Base-by-base conservation (phyloP, 805 yeast genomes). In the Cyberlindnera nakhonratchasimensis region DNA sequence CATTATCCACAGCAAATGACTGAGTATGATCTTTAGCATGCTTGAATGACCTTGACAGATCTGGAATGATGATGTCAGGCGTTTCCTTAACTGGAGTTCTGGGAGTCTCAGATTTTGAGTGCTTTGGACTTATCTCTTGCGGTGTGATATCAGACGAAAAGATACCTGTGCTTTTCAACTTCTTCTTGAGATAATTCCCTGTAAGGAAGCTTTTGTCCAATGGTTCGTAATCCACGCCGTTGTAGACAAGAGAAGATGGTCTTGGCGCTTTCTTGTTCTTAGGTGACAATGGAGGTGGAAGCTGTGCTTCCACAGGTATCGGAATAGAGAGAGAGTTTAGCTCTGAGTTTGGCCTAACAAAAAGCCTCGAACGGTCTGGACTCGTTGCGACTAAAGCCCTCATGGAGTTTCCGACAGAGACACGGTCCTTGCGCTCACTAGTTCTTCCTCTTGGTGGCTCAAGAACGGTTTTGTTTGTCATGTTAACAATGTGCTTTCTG, bases 251-350 rank as follows among this genome's bases (percentile, higher is more conserved):
- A 19, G 63, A 59, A 3, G 43, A 39, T 32, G 60, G 60, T 20
- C 66, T 51, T 10, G 43, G 31, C 23, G 47, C 57, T 4, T 46
- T 17, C 45, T 56, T 62, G 46, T 66, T 66, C 29, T 46, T 41
- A 5, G 67, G 66, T 0, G 71, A 66, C 16, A 68, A 41, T 22
- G 47, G 53, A 5, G 72, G 72, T 9, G 73, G 73, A 8, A 67
- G 45, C 3, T 52, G 44, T 6, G 63, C 55, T 40, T 67, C 67
- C 12, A 65, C 53, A 8, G 73, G 73, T 2, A 68, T 57, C 1
- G 73, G 65, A 1, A 67, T 53, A 12, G 51, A 45, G 28, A 56
- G 56, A 14, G 46, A 46, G 45, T 66, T 68, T 29, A 67, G 43
- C 7, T 68, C 64, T 0, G 71, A 63, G 29, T 62, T 59, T 3